A percentile compares a stretch with the other conserved stretches of the same genome.
These are phyloP conservation scores for Rhexocercosporidium sp. DNA, from an alignment of 2,329 filamentous ascomycete genomes.

Conservation along the genomic window DNA sequence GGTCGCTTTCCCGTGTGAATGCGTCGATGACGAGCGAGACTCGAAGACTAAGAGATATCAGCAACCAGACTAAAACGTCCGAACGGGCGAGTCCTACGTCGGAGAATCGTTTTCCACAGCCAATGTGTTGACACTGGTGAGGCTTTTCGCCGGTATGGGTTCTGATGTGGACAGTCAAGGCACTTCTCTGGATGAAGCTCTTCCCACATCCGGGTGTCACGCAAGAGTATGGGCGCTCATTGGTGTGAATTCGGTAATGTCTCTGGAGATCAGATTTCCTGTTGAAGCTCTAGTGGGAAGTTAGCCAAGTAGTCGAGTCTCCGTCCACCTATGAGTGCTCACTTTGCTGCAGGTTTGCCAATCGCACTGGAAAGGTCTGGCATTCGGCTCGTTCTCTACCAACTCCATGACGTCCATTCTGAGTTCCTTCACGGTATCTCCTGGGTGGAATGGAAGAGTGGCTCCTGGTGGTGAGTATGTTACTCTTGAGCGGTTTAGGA, in stretches of 20 bases:
- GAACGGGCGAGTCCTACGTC: conserved; percentile 50
- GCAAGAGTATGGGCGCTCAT: conserved; percentile 71
- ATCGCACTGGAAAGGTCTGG: conserved; percentile 67
- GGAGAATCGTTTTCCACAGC: conserved; percentile 72
- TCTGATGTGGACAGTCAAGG: conserved; percentile 71
- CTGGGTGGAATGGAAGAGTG: neutral
- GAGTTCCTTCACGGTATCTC: conserved; percentile 1
- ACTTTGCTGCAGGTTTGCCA: conserved; percentile 69
- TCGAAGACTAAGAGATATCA: conserved; percentile 41
- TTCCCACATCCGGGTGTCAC: conserved; percentile 66
- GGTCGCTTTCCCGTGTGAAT: conserved; percentile 75
- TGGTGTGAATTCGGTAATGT: conserved; percentile 75
- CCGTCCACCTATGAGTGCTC: conserved; percentile 31
- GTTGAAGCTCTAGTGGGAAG: conserved; percentile 65
- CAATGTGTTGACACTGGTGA: conserved; percentile 68
- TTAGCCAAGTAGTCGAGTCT: conserved; percentile 16
- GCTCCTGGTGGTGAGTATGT: neutral
- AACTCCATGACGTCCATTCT: conserved; percentile 68
- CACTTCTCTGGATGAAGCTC: conserved; percentile 74
- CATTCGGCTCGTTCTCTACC: conserved; percentile 66
- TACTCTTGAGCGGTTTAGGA: conserved; percentile 10
- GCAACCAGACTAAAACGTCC: neutral
- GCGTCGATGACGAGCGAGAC: conserved; percentile 59
- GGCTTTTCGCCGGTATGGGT: conserved; percentile 76
- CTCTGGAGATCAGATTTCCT: conserved; percentile 73